Conservation (phyloP, 2,329 filamentous ascomycete species). For the Scedosporium minutisporum region DNA sequence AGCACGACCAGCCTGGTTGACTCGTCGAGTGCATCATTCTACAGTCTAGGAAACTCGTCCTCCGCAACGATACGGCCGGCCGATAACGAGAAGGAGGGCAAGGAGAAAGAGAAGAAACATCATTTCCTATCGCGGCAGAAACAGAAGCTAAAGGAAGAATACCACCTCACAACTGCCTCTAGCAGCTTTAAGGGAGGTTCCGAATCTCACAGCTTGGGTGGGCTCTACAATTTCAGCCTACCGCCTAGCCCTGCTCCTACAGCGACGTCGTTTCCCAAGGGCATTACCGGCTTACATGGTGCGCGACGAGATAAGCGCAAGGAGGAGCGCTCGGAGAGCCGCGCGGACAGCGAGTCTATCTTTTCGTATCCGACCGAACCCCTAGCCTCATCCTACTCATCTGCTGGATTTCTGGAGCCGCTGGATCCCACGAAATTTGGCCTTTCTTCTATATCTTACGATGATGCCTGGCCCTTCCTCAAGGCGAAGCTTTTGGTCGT, state of each 20-base stretch:
- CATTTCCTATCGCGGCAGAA: constrained; percentile 73
- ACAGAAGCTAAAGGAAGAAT: constrained; percentile 68
- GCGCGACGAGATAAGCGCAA: constrained; percentile 60
- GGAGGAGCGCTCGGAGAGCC: constrained; percentile 50
- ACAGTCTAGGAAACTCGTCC: constrained; percentile 66
- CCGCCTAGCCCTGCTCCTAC: constrained; percentile 61
- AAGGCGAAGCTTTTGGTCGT: constrained; percentile 67
- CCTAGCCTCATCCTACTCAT: background rate
- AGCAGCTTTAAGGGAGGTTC: constrained; percentile 59
- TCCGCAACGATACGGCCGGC: constrained; percentile 64
- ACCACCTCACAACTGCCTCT: constrained; percentile 61
- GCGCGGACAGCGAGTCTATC: constrained; percentile 42
- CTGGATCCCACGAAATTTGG: constrained; percentile 49
- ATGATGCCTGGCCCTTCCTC: constrained; percentile 76
- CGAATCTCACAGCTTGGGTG: constrained; percentile 65
- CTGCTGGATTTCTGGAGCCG: constrained; percentile 38
- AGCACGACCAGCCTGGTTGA: constrained; percentile 64
- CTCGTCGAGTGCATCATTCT: constrained; percentile 52
- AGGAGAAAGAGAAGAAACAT: constrained; percentile 69
- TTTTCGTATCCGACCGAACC: constrained; percentile 18
- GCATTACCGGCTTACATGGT: constrained; percentile 45
- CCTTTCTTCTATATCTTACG: constrained; percentile 58
- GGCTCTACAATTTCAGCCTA: constrained; percentile 68
- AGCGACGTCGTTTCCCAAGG: constrained; percentile 63
- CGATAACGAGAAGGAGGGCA: constrained; percentile 43